Evolutionary conservation across 192 early-diverging fungal species (phyloP), one percentile per base, ranked within the genome.

Genomic region (Coemansia sp.): DNA sequence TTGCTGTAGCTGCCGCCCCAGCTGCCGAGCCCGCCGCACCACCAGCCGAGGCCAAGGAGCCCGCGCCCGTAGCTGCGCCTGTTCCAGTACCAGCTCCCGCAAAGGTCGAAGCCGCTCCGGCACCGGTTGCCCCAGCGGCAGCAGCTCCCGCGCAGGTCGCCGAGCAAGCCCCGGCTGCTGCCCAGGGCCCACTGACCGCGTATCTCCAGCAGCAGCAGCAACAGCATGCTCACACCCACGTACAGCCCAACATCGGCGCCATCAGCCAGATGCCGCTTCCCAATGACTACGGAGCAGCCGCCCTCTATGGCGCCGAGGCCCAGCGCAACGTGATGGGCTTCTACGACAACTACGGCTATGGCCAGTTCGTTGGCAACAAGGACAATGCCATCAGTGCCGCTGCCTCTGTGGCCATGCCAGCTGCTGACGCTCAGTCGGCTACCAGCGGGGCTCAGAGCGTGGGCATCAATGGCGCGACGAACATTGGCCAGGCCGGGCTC

Each of bases 291-390:
- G 85, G 82, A 75, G 83, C 82, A 34, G 85, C 80, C 41, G 85
- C 83, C 8, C 66, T 89, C 11, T 88, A 89, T 65, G 87, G 85
- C 31, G 83, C 78, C 50, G 90, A 91, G 18, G 79, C 87, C 6
- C 88, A 88, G 73, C 85, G 90, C 23, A 84, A 83, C 68, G 83
- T 86, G 85, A 86, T 82, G 79, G 79, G 79, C 68, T 75, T 86
- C 65, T 79, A 73, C 66, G 68, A 83, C 66, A 72, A 68, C 66
- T 79, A 77, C 43, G 76, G 77, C 9, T 76, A 76, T 28, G 78
- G 78, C 41, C 77, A 79, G 62, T 76, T 80, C 66, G 69, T 74
- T 63, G 66, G 71, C 37, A 70, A 58, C 66, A 83, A 79, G 66
- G 76, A 83, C 37, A 45, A 23, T 33, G 21, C 41, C 59, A 75